A percentile compares a stretch with the other conserved stretches of the same genome.
Evolutionary conservation across 305 asterid genomes (phyloP).

Genomic region (Nicotiana rustica): DNA sequence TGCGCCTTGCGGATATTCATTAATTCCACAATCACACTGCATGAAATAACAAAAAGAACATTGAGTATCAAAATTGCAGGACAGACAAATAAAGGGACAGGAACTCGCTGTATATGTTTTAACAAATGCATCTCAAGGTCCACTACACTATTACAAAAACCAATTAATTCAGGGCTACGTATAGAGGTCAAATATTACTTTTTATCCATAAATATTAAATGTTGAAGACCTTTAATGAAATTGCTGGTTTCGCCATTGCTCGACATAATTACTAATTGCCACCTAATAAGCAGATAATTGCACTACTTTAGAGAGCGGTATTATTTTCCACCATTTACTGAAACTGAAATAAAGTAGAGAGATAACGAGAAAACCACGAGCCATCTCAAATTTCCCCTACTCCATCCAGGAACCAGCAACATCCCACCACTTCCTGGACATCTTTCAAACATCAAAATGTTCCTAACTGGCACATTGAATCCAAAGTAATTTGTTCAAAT

Average conservation of each 20-base stretch:
- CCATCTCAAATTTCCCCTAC: not conserved
- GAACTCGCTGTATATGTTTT: not conserved
- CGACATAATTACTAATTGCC: not conserved
- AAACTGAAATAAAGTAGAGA: not conserved
- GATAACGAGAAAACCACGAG: not conserved
- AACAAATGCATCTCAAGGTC: not conserved
- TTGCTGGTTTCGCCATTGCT: not conserved
- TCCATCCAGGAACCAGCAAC: not conserved
- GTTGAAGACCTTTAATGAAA: too few relatives aligned
- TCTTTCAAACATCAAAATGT: too few relatives aligned
- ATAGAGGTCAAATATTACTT: too few relatives aligned
- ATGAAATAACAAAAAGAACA: not conserved
- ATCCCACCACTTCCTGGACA: too few relatives aligned
- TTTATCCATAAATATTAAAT: too few relatives aligned
- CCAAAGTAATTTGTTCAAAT: too few relatives aligned
- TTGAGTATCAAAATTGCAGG: not conserved
- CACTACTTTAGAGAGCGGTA: not conserved
- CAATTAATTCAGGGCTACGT: not conserved
- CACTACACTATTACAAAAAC: not conserved
- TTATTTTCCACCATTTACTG: not conserved
- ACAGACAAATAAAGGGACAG: not conserved
- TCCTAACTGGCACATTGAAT: too few relatives aligned
- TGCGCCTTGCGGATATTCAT: slow-evolving; percentile 68
- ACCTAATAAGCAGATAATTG: not conserved
- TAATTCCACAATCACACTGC: slow-evolving; percentile 81